Conservation (phyloP, 2,329 filamentous ascomycete genomes). For the Immersiporthe knoxdaviesiana region DNA sequence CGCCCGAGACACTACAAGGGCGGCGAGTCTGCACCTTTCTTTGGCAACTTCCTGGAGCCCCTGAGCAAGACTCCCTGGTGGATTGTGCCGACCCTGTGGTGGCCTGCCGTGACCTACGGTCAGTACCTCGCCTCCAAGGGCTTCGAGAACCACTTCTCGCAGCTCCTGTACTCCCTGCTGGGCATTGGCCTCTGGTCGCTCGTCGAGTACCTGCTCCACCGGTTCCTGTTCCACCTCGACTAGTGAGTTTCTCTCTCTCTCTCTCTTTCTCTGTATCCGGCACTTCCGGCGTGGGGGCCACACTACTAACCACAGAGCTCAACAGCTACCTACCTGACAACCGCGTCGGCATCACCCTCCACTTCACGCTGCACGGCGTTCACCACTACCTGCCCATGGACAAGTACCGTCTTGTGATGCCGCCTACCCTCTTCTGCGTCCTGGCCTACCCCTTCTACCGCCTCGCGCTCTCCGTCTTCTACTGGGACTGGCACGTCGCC, state of each 20-base stretch:
- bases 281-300: not conserved
- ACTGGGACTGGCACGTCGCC: conserved; percentile 81
- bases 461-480: conserved; percentile 81
- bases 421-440: conserved; percentile 80
- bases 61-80: conserved; percentile 94
- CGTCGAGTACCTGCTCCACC: conserved; percentile 85
- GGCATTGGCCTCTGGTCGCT: conserved; percentile 86
- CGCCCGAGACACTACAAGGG: conserved; percentile 94
- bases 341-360: conserved; percentile 78
- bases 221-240: conserved; percentile 93
- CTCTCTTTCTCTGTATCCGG: not conserved
- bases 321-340: conserved; percentile 86
- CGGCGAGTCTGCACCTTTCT: conserved; percentile 87
- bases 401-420: conserved; percentile 95
- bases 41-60: conserved; percentile 99
- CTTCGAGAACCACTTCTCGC: conserved; percentile 51
- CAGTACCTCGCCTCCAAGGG: conserved; percentile 67
- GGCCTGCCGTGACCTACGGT: conserved; percentile 78
- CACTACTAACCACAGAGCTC: conserved; percentile 13
- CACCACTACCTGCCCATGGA: conserved; percentile 99
- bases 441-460: conserved; percentile 92
- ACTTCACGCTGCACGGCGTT: conserved; percentile 94
- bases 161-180: conserved; percentile 65
- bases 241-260: conserved; percentile 61
- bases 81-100: conserved; percentile 81